A percentile compares a stretch with the other conserved stretches of the same genome.
Conservation (phyloP, 345 rosid species). For the Eucalyptus decipiens region DNA sequence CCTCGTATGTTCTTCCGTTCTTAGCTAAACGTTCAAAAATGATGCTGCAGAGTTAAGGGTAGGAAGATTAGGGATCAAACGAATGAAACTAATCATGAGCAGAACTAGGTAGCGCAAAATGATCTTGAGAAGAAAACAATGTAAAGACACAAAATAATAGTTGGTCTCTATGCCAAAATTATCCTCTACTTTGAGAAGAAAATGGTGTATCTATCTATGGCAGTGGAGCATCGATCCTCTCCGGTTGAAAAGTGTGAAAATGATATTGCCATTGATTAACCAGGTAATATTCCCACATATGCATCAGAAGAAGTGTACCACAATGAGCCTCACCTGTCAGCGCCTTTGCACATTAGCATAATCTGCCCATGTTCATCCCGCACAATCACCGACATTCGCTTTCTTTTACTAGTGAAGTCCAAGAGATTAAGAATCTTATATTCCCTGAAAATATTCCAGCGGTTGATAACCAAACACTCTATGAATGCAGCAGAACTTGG, state of each 20-base stretch:
- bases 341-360: constrained; percentile 92
- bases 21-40: constrained; percentile 84
- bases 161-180: neutral
- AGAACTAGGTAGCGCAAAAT: neutral
- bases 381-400: constrained; percentile 91
- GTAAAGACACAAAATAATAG: neutral
- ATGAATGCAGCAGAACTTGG: neutral
- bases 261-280: neutral
- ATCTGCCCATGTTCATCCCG: constrained; percentile 73
- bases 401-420: constrained; percentile 97
- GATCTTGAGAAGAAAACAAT: neutral
- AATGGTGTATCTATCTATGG: neutral
- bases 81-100: neutral
- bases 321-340: constrained; percentile 65
- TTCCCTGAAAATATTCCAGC: constrained; percentile 47
- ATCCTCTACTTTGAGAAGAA: neutral
- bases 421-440: constrained; percentile 76
- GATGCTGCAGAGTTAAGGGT: constrained; percentile 40
- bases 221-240: neutral
- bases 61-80: neutral
- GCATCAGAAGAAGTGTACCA: neutral
- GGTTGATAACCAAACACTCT: neutral
- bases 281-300: neutral
- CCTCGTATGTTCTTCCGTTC: constrained; percentile 59
- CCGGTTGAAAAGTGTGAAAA: neutral